Evolutionary conservation across 305 asterid genomes (phyloP).

Genomic region (Fraxinus ornus): DNA sequence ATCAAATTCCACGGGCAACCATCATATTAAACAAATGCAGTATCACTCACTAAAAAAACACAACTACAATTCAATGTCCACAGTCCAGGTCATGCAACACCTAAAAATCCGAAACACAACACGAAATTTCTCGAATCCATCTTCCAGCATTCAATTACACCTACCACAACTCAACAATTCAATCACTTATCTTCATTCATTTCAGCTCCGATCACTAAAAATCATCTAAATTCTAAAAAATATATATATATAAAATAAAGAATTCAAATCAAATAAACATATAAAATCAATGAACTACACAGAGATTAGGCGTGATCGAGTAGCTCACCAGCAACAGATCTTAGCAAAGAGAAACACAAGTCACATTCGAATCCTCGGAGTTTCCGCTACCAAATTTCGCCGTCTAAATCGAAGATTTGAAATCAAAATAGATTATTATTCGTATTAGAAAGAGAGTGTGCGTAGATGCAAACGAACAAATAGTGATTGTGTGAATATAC

Average conservation of each 20-base stretch:
- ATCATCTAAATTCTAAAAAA: conserved; percentile 26
- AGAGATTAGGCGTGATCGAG: conserved; percentile 40
- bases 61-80: conserved; percentile 15
- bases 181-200: conserved; percentile 20
- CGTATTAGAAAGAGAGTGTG: conserved; percentile 17
- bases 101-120: conserved; percentile 18
- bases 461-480: conserved; percentile 31
- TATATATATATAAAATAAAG: conserved; percentile 20
- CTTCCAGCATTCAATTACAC: conserved; percentile 32
- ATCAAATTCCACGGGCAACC: not conserved
- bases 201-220: conserved; percentile 36
- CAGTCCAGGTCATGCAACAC: conserved; percentile 19
- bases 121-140: conserved; percentile 11
- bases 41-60: not conserved
- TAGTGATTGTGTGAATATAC: not conserved
- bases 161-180: conserved; percentile 14
- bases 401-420: conserved; percentile 22
- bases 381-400: conserved; percentile 32
- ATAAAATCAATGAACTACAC: conserved; percentile 3
- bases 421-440: not conserved
- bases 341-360: conserved; percentile 45
- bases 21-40: conserved; percentile 22
- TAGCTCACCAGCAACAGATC: conserved; percentile 64
- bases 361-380: conserved; percentile 54
- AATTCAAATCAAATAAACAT: not conserved